phyloP scores from a whole-genome alignment of 1,284 basidiomycete genomes.

The Coniferiporia weirii region DNA sequence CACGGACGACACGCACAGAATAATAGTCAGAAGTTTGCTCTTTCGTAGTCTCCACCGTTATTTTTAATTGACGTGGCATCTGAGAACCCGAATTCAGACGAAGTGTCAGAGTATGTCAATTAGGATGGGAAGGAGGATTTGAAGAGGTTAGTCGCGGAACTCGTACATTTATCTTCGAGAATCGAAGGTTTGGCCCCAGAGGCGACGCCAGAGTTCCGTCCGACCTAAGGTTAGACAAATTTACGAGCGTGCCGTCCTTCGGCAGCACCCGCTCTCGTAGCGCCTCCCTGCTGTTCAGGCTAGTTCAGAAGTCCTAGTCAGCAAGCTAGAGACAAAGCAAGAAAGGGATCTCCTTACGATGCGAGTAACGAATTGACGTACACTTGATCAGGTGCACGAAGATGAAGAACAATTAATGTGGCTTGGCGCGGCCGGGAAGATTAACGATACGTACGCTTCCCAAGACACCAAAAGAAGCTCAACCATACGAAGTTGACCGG shows the following conservation, averaged over 20 bases:
- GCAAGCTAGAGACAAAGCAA: neutral
- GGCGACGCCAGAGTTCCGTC: neutral
- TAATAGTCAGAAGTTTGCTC: slow-evolving; percentile 14
- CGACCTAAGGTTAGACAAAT: slow-evolving; percentile 6
- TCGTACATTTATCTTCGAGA: neutral
- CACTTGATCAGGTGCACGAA: neutral
- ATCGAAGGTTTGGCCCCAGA: neutral
- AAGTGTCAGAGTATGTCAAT: no score
- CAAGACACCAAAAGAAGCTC: slow-evolving; percentile 31
- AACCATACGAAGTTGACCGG: slow-evolving; percentile 30
- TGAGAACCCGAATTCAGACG: neutral
- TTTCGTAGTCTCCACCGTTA: slow-evolving; percentile 15
- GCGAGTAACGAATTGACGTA: slow-evolving; percentile 17
- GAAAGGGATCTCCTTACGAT: slow-evolving; percentile 9
- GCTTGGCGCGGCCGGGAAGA: neutral
- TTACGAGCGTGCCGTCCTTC: slow-evolving; percentile 1
- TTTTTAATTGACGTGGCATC: neutral
- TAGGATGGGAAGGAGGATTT: no score
- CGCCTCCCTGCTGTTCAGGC: slow-evolving; percentile 12
- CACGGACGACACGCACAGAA: neutral
- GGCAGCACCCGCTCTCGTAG: slow-evolving; percentile 6
- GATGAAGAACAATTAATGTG: neutral
- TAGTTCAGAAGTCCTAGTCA: neutral
- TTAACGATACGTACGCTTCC: slow-evolving; percentile 24
- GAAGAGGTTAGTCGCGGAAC: no score